Conservation (phyloP, 2,329 filamentous ascomycete species). For the Stemphylium beticola region DNA sequence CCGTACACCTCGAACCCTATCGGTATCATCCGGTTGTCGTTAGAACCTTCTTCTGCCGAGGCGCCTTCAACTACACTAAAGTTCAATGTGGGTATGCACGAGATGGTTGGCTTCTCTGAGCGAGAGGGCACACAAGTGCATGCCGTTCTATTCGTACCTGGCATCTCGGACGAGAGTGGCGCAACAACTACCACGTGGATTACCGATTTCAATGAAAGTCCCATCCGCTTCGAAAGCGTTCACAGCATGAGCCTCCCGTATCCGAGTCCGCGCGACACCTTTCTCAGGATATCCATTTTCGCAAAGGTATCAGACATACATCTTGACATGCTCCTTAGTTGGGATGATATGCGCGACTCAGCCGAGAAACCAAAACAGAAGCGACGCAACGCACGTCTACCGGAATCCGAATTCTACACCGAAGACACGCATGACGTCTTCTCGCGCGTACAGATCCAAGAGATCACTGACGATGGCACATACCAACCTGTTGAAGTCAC, state of each 20-base stretch:
- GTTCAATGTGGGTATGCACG: conserved; percentile 98
- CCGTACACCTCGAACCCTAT: conserved; percentile 91
- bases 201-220: conserved; percentile 88
- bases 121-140: conserved; percentile 95
- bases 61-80: conserved; percentile 92
- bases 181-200: conserved; percentile 97
- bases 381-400: conserved; percentile 71
- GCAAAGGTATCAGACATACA: conserved; percentile 92
- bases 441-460: conserved; percentile 83
- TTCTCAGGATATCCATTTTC: conserved; percentile 86
- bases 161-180: conserved; percentile 80
- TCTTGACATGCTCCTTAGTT: conserved; percentile 94
- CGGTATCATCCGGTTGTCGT: conserved; percentile 85
- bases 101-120: conserved; percentile 92
- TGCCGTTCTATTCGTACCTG: conserved; percentile 94
- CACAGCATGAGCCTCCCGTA: conserved; percentile 96
- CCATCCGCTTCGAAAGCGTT: conserved; percentile 93
- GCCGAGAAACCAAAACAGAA: conserved; percentile 63
- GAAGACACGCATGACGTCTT: conserved; percentile 96
- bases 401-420: conserved; percentile 89
- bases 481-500: conserved; percentile 93
- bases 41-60: conserved; percentile 92
- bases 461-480: conserved; percentile 88
- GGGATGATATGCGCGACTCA: conserved; percentile 95
- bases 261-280: conserved; percentile 74